Conservation (phyloP, 208 protist genomes). For the Spongospora subterranea region DNA sequence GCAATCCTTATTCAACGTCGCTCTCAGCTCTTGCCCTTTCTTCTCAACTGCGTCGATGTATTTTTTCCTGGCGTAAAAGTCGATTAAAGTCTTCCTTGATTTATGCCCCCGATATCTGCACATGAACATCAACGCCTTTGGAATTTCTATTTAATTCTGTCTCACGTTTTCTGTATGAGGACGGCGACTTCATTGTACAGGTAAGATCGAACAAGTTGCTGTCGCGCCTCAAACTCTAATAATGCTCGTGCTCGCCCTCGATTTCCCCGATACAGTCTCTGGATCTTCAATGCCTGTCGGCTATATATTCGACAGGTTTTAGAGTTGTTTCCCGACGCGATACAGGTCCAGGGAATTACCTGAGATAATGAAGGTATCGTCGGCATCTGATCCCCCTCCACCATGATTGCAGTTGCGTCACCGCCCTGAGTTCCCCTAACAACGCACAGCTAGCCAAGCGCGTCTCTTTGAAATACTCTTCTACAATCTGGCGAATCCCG, state of each 20-base stretch:
- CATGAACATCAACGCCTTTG: background rate
- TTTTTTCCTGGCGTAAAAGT: slow-evolving; percentile 27
- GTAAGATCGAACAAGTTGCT: background rate
- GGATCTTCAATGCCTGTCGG: background rate
- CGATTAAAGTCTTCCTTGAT: background rate
- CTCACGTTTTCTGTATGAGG: slow-evolving; percentile 39
- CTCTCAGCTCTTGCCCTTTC: background rate
- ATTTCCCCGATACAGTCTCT: background rate
- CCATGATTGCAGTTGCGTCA: background rate
- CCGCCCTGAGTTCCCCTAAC: background rate
- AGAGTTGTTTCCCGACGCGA: background rate
- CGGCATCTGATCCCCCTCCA: background rate
- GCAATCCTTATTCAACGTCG: background rate
- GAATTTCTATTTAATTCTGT: background rate
- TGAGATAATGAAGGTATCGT: background rate
- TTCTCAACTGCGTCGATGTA: background rate
- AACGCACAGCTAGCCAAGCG: background rate
- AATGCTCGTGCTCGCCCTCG: background rate
- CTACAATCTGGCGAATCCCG: no score
- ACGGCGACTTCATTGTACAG: background rate
- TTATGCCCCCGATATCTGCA: background rate
- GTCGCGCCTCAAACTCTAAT: background rate
- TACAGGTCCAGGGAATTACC: background rate
- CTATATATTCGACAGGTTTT: background rate
- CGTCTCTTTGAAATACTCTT: background rate